Evolutionary conservation across 495 filamentous ascomycete genomes (phyloP), one percentile per base, ranked within the genome.

Genomic region (Lophium mytilinum): DNA sequence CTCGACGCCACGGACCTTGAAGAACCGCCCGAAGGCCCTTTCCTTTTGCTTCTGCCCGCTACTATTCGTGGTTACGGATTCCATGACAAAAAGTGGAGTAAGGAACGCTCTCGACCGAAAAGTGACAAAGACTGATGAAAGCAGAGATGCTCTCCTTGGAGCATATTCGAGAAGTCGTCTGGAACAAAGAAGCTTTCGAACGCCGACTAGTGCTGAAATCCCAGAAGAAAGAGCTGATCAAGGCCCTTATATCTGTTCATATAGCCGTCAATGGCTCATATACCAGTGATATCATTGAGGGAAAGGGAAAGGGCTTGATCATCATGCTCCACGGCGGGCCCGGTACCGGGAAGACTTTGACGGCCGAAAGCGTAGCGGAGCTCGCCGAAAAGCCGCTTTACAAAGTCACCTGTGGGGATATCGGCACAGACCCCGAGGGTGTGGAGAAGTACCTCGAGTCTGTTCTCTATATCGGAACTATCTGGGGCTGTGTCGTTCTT

Each of bases 301-400:
- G 59, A 3, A 62, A 62, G 65, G 83, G 83, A 35, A 78, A 77
- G 51, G 82, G 81, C 9, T 72, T 84, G n/a, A 78, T 83, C 41
- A 74, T 78, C 21, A 70, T 86, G 1, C 73, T 86, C 0, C 77
- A 78, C 33, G 83, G 83, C 7, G 71, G 68, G 0, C 80, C 83
- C 0, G 83, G 81, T 0, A 74, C 77, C 6, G 80, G 81, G 12
- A 84, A 85, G 64, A 83, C 81, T 4, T 61, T 80, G 4, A 84
- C 81, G 0, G 81, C 80, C 9, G 68, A 75, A 56, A 69, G 73
- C 0, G 74, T 83, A 5, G 79, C 81, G 4, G 79, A 83, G 56
- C 67, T 75, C 12, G 73, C 75, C 12, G 60, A 71, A 12, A 73
- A 71, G 14, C 81, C 82, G 4, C 66, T 84, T 0, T 79, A 80